Percentiles rank a stretch among this genome's conserved stretches.
These are phyloP conservation scores for Adansonia grandidieri DNA, from an alignment of 441 rosid species.

Conservation along the genomic window DNA sequence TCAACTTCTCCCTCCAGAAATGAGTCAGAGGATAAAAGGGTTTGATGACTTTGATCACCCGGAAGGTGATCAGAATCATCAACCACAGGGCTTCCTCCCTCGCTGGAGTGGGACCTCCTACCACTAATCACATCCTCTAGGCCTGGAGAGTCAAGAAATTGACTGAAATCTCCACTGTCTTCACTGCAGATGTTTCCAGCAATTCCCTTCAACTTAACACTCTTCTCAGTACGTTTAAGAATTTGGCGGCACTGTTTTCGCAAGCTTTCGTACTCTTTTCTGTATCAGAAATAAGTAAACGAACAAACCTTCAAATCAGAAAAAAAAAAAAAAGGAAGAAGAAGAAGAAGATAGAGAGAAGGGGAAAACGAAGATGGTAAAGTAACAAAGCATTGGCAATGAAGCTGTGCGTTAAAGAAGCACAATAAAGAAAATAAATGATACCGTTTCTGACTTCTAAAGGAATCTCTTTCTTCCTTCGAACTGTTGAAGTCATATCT, in stretches of 20 bases:
- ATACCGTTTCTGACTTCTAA: constrained; percentile 64
- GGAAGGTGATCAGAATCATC: constrained; percentile 35
- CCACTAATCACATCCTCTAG: constrained; percentile 54
- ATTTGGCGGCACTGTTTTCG: constrained; percentile 59
- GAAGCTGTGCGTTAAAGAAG: background rate
- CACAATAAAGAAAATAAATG: constrained; percentile 15
- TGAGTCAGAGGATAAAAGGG: constrained; percentile 22
- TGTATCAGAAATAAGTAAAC: constrained; percentile 33
- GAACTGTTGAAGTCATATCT: constrained; percentile 76
- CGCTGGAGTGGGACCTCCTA: constrained; percentile 45
- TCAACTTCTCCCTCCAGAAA: constrained; percentile 43
- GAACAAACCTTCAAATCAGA: background rate
- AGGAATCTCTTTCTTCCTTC: constrained; percentile 61
- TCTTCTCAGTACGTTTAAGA: constrained; percentile 42
- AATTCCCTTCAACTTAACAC: constrained; percentile 38
- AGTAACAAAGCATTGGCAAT: constrained; percentile 17
- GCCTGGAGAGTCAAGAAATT: constrained; percentile 50
- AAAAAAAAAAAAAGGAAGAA: background rate
- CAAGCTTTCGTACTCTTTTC: constrained; percentile 67
- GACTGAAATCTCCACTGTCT: constrained; percentile 43
- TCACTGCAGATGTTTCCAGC: constrained; percentile 41
- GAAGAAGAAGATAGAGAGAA: background rate
- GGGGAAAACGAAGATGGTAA: background rate
- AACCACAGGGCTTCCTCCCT: constrained; percentile 31
- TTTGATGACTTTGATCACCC: constrained; percentile 27